Evolutionary conservation across 768 basidiomycete species (phyloP).

Genomic region (Kwoniella sp.): DNA sequence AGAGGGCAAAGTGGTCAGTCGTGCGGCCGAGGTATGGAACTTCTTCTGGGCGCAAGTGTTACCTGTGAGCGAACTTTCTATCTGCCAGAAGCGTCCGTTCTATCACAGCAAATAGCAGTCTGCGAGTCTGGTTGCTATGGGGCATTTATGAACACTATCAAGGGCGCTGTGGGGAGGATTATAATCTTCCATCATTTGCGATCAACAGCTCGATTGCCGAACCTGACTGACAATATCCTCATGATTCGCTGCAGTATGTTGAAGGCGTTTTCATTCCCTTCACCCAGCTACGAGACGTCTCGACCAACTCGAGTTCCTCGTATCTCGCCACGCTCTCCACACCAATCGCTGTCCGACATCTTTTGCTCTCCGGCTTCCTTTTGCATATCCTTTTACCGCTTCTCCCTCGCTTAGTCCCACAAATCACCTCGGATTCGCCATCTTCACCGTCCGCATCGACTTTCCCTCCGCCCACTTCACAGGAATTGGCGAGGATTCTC

Average conservation of each 20-base stretch:
- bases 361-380: conserved; percentile 52
- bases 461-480: conserved; percentile 24
- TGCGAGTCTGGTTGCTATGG: no score
- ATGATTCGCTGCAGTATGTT: conserved; percentile 43
- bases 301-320: conserved; percentile 23
- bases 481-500: conserved; percentile 47
- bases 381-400: conserved; percentile 53
- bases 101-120: not conserved
- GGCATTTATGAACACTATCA: no score
- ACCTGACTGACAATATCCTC: no score
- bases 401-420: conserved; percentile 39
- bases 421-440: conserved; percentile 29
- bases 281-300: conserved; percentile 41
- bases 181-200: no score
- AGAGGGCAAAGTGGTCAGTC: conserved; percentile 72
- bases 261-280: conserved; percentile 55
- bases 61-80: no score
- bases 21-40: conserved; percentile 84
- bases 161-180: no score
- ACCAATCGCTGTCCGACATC: conserved; percentile 45
- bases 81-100: not conserved
- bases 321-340: conserved; percentile 11
- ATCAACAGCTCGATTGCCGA: no score
- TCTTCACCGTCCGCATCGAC: conserved; percentile 10
- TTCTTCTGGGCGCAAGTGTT: conserved; percentile 70